These are phyloP conservation scores for Colletotrichum cereale DNA, from an alignment of 2,329 filamentous ascomycete species.

Conservation along the genomic window DNA sequence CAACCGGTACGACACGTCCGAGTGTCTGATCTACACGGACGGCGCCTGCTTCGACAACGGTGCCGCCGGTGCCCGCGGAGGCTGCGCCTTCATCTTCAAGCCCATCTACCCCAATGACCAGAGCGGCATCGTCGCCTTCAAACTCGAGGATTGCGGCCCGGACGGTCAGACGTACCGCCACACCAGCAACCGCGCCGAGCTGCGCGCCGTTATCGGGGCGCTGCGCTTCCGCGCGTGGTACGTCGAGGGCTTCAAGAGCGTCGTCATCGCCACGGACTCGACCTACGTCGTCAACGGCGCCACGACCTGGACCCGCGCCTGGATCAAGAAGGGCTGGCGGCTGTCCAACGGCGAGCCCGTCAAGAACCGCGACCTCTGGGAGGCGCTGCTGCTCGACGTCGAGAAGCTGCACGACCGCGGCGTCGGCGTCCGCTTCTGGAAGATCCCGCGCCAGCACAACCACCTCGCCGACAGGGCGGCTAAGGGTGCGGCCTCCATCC, in stretches of 20 bases:
- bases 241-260: constrained; percentile 52
- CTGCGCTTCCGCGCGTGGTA: constrained; percentile 60
- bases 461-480: constrained; percentile 55
- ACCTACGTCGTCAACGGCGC: constrained; percentile 62
- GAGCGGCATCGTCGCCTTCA: constrained; percentile 44
- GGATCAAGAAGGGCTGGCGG: constrained; percentile 61
- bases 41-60: constrained; percentile 61
- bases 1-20: constrained; percentile 46
- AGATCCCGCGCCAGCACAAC: constrained; percentile 59
- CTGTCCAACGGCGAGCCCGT: constrained; percentile 51
- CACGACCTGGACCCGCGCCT: constrained; percentile 57
- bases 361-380: constrained; percentile 67
- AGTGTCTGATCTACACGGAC: constrained; percentile 59
- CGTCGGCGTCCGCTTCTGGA: constrained; percentile 55
- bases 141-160: constrained; percentile 59
- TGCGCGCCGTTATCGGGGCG: constrained; percentile 66
- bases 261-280: constrained; percentile 68
- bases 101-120: constrained; percentile 4
- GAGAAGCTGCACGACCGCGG: constrained; percentile 43
- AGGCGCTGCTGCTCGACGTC: constrained; percentile 57
- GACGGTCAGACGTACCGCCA: constrained; percentile 52
- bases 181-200: constrained; percentile 67
- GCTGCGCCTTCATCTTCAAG: constrained; percentile 54
- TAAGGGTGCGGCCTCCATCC: constrained; percentile 46
- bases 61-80: constrained; percentile 51